Evolutionary conservation across 306 rosid genomes (phyloP), one percentile per base, ranked within the genome.

Genomic region (Glycyrrhiza uralensis): DNA sequence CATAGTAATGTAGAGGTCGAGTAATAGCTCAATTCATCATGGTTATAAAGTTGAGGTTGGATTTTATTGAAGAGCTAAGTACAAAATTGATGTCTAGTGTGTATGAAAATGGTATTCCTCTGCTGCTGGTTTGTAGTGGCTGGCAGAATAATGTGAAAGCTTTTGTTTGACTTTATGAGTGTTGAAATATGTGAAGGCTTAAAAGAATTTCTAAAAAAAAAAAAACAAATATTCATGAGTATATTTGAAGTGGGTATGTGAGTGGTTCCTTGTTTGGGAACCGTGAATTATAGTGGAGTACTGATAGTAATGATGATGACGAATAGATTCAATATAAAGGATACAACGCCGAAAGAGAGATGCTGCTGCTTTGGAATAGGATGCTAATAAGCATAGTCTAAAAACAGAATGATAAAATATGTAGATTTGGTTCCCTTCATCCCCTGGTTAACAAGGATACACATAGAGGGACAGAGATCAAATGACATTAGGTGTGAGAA

Each of bases 291-390:
- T 10, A 39, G 3, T 39, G 19, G 18, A 41, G 68, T 18, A n/a
- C 4, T 18, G 12, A 12, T 6, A 45, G 41, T 57, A 58, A 22
- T 59, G 30, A 32, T 29, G 14, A 17, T 14, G 66, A 28, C 7
- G 72, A 77, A 69, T 69, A 60, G 14, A 42, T 59, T 77, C 64
- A 77, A 49, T 71, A 36, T 69, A 35, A 76, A 49, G 32, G 59
- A 28, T 8, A 54, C 13, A 39, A 51, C 1, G 67, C 69, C 64
- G 32, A 69, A 77, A 76, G 68, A 39, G 45, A 66, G 52, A 51
- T 50, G 46, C 68, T 75, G 36, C 38, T 11, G 4, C 39, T 9
- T 3, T 6, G 12, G 72, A 77, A 77, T 69, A 38, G 41, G 63
- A 54, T 71, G 42, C 56, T 28, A 66, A 28, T 0, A 26, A 7